phyloP scores from a whole-genome alignment of 495 filamentous ascomycete species.

The Podospora pseudopauciseta region DNA sequence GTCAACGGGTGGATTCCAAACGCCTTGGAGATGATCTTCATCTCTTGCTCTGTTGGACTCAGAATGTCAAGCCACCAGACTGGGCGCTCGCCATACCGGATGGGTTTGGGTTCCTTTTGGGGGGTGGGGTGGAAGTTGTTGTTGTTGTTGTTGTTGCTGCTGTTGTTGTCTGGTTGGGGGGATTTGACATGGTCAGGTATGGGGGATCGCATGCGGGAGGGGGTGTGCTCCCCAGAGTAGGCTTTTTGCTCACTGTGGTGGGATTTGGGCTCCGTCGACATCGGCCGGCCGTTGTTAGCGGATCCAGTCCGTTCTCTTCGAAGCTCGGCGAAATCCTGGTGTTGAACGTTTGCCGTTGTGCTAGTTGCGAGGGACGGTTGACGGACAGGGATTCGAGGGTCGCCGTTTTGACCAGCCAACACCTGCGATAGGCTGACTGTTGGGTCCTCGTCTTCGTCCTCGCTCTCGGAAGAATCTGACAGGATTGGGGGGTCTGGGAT shows the following conservation, averaged over 20 bases:
- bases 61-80: slow-evolving; percentile 95
- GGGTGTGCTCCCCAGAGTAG: slow-evolving; percentile 18
- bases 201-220: slow-evolving; percentile 6
- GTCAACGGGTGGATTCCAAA: slow-evolving; percentile 95
- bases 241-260: slow-evolving; percentile 11
- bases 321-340: slow-evolving; percentile 18
- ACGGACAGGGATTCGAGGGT: slow-evolving; percentile 29
- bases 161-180: slow-evolving; percentile 23
- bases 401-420: slow-evolving; percentile 27
- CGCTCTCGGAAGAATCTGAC: slow-evolving; percentile 56
- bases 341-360: slow-evolving; percentile 21
- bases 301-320: slow-evolving; percentile 20
- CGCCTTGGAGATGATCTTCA: slow-evolving; percentile 84
- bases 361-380: slow-evolving; percentile 33
- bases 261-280: background rate
- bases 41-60: slow-evolving; percentile 85
- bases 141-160: background rate
- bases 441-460: slow-evolving; percentile 50
- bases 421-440: slow-evolving; percentile 25
- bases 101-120: slow-evolving; percentile 43
- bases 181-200: slow-evolving; percentile 18
- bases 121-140: slow-evolving; percentile 17
- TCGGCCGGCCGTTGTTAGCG: background rate
- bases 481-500: slow-evolving; percentile 52
- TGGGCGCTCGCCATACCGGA: slow-evolving; percentile 80